These are phyloP conservation scores for Aureobasidium namibiae DNA, from an alignment of 2,329 filamentous ascomycete genomes.

Conservation along the genomic window DNA sequence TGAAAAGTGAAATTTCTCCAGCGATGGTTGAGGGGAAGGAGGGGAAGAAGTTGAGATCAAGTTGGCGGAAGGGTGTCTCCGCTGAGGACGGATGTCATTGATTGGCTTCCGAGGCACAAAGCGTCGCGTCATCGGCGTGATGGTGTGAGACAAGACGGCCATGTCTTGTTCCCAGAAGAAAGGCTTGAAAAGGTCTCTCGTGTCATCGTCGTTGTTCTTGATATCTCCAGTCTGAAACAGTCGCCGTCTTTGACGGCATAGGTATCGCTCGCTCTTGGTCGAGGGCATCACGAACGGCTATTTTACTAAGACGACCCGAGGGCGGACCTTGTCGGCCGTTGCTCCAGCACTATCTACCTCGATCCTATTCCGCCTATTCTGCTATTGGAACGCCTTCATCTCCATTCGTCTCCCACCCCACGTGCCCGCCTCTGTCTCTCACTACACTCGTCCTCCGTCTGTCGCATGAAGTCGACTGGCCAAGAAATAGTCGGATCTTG, in stretches of 20 bases:
- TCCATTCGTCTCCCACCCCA: neutral
- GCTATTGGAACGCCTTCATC: neutral
- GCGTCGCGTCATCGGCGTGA: neutral
- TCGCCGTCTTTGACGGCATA: neutral
- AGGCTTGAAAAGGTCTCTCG: neutral
- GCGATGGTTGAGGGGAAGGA: neutral
- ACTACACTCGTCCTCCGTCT: neutral
- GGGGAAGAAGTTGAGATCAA: too few relatives aligned
- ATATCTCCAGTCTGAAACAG: neutral
- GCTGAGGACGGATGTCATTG: neutral
- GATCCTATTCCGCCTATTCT: neutral
- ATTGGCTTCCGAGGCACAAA: neutral
- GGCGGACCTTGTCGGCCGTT: conserved; percentile 5
- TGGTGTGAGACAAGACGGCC: neutral
- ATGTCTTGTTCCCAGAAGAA: neutral
- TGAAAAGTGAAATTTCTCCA: neutral
- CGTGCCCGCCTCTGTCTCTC: neutral
- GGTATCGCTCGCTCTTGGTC: neutral
- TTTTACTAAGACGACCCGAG: neutral
- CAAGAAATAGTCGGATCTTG: neutral
- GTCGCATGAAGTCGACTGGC: neutral
- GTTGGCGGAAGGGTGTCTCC: neutral
- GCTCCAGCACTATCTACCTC: neutral
- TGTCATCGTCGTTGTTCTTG: neutral
- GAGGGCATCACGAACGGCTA: neutral